These are phyloP conservation scores for Diplodia scrobiculata DNA, from an alignment of 2,329 filamentous ascomycete genomes.

Conservation along the genomic window DNA sequence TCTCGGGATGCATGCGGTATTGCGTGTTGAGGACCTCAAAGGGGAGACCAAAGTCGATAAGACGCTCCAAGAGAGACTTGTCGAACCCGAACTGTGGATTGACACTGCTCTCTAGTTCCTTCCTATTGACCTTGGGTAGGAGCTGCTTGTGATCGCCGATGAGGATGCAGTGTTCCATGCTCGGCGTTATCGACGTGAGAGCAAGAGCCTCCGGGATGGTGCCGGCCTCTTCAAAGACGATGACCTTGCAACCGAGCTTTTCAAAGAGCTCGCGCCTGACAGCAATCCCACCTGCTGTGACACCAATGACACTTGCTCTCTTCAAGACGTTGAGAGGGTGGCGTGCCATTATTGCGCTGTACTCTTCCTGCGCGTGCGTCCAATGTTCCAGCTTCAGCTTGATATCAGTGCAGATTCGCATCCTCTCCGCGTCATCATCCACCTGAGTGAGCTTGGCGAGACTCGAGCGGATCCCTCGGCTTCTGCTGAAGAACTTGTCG, in stretches of 20 bases:
- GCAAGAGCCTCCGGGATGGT: conserved; percentile 68
- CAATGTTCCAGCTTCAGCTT: neutral
- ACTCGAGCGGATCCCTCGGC: neutral
- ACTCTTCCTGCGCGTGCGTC: neutral
- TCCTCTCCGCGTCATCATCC: neutral
- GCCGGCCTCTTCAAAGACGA: conserved; percentile 69
- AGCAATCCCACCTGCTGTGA: conserved; percentile 64
- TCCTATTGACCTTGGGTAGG: conserved; percentile 57
- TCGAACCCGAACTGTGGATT: conserved; percentile 59
- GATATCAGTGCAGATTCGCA: neutral
- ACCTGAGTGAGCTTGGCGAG: neutral
- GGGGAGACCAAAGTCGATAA: conserved; percentile 41
- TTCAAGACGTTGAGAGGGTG: neutral
- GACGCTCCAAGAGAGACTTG: conserved; percentile 63
- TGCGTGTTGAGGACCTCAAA: conserved; percentile 47
- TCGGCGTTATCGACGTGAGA: conserved; percentile 61
- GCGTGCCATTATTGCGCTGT: neutral
- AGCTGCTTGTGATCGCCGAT: conserved; percentile 67
- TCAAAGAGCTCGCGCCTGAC: conserved; percentile 55
- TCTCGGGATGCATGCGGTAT: conserved; percentile 65
- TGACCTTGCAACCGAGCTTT: conserved; percentile 55
- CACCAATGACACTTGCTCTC: conserved; percentile 58
- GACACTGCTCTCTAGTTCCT: conserved; percentile 57
- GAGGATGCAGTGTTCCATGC: conserved; percentile 62
- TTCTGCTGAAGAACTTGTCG: neutral